These are phyloP conservation scores for Ananas comosus DNA, from an alignment of 176 grass and related monocot genomes.

Conservation along the genomic window DNA sequence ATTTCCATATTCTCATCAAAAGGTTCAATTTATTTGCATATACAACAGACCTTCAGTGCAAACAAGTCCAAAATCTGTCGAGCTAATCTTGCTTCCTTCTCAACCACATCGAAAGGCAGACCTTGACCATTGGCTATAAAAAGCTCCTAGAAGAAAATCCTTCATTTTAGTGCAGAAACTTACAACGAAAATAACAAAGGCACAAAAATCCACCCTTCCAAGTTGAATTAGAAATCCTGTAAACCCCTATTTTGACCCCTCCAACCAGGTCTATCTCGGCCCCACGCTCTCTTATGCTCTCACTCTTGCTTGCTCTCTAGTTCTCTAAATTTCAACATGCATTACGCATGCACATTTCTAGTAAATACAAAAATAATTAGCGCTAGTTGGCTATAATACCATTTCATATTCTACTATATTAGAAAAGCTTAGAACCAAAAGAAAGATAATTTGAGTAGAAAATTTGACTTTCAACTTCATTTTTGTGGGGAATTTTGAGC, in stretches of 20 bases:
- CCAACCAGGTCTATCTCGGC: too few relatives aligned
- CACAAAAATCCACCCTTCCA: too few relatives aligned
- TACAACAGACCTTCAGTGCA: conserved; percentile 49
- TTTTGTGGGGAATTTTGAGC: too few relatives aligned
- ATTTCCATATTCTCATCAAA: neutral
- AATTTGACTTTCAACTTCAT: too few relatives aligned
- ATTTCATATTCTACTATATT: neutral
- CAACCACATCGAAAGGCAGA: conserved; percentile 58
- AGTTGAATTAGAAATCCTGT: too few relatives aligned
- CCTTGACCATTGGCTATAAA: conserved; percentile 95
- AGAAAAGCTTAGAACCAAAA: neutral
- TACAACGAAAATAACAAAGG: too few relatives aligned
- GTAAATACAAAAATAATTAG: too few relatives aligned
- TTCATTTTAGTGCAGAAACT: too few relatives aligned
- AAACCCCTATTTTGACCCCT: too few relatives aligned
- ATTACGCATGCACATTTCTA: too few relatives aligned
- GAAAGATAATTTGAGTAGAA: too few relatives aligned
- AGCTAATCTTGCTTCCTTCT: conserved; percentile 60
- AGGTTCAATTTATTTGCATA: neutral
- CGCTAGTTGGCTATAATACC: too few relatives aligned
- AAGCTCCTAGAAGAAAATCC: conserved; percentile 42
- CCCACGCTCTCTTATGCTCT: neutral
- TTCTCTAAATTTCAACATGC: neutral
- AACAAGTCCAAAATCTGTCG: conserved; percentile 67
- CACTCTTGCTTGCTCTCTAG: neutral